Conservation (phyloP, 1,139 yeast species). For the Trichomonascaceae sp. region DNA sequence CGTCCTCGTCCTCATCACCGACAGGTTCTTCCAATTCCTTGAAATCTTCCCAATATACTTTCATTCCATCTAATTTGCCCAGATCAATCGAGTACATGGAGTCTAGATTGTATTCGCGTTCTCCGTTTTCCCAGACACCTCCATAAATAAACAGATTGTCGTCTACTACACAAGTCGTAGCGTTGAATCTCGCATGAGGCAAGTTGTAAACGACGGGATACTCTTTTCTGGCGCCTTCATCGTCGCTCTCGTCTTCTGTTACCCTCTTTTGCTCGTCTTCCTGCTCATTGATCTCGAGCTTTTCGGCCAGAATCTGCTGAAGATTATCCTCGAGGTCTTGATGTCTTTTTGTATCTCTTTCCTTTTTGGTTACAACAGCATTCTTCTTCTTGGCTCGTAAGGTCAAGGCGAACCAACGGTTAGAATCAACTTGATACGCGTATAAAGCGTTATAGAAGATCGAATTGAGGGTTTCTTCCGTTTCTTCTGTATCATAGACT, state of each 20-base stretch:
- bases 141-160: constrained; percentile 85
- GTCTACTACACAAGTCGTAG: constrained; percentile 78
- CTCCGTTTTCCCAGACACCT: constrained; percentile 86
- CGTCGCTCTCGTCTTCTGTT: constrained; percentile 32
- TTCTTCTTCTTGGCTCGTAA: constrained; percentile 55
- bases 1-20: constrained; percentile 54
- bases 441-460: constrained; percentile 75
- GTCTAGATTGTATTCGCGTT: constrained; percentile 75
- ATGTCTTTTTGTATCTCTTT: constrained; percentile 46
- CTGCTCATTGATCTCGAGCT: constrained; percentile 53
- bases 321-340: constrained; percentile 79
- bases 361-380: constrained; percentile 26
- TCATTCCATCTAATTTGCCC: constrained; percentile 81
- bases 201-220: constrained; percentile 53
- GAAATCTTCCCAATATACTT: constrained; percentile 79
- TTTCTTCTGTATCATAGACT: constrained; percentile 89
- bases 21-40: constrained; percentile 50
- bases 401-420: constrained; percentile 78
- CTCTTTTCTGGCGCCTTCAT: constrained; percentile 34
- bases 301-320: constrained; percentile 65
- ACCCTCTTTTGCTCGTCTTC: constrained; percentile 35
- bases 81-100: constrained; percentile 82
- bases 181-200: constrained; percentile 88
- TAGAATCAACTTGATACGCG: constrained; percentile 77
- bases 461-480: constrained; percentile 85